phyloP scores from a whole-genome alignment of 371 early-diverging fungal genomes.

The Mortierella sp. region DNA sequence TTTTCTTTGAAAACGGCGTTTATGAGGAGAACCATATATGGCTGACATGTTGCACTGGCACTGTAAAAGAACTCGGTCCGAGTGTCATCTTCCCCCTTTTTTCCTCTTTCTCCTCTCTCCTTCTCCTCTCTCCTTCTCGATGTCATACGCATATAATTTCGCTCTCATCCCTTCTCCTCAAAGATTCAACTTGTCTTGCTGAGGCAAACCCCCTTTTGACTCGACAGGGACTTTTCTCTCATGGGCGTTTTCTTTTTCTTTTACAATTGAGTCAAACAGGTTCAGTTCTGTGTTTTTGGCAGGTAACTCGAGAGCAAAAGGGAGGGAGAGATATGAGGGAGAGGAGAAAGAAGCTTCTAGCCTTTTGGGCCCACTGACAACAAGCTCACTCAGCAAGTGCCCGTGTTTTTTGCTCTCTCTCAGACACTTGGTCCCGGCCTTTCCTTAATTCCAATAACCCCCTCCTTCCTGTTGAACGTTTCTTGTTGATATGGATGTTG shows the following conservation, averaged over 20 bases:
- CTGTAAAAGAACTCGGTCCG: background rate
- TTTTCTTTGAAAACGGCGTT: background rate
- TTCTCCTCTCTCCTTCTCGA: background rate
- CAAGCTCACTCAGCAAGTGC: background rate
- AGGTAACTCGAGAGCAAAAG: background rate
- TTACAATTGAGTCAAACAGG: background rate
- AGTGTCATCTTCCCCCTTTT: background rate
- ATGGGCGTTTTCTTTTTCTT: background rate
- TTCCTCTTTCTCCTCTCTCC: background rate
- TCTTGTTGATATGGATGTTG: background rate
- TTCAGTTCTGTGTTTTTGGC: background rate
- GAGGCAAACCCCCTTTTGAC: slow-evolving; percentile 22
- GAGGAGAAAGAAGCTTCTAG: background rate
- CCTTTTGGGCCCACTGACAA: background rate
- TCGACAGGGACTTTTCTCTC: slow-evolving; percentile 19
- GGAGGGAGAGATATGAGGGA: background rate
- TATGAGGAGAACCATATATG: background rate
- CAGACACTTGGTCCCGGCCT: background rate
- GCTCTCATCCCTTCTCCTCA: slow-evolving; percentile 11
- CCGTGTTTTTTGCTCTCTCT: background rate
- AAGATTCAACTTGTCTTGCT: slow-evolving; percentile 5
- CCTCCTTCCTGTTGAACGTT: background rate
- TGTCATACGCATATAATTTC: background rate
- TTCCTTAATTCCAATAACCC: background rate
- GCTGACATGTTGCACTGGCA: background rate